phyloP scores from a whole-genome alignment of 2,329 filamentous ascomycete species.

The Penicillium sclerotiorum region DNA sequence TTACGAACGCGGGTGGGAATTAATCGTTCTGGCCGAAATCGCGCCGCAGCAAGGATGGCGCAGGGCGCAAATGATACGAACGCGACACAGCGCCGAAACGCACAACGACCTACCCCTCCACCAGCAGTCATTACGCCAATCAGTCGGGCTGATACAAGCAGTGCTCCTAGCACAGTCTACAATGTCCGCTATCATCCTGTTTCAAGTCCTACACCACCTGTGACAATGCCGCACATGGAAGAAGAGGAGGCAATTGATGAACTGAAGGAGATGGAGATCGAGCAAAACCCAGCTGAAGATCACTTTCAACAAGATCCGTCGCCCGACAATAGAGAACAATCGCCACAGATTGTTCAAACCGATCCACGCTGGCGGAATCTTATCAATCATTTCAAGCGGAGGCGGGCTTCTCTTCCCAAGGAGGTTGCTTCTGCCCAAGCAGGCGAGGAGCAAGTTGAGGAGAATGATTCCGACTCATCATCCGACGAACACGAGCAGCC shows the following conservation, averaged over 20 bases:
- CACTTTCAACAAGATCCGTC: constrained; percentile 19
- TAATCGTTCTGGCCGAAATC: constrained; percentile 26
- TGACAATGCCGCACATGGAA: constrained; percentile 37
- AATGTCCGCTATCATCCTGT: constrained; percentile 63
- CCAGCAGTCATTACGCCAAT: constrained; percentile 58
- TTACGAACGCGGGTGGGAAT: constrained; percentile 38
- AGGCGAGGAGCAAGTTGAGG: constrained; percentile 40
- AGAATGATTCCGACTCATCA: constrained; percentile 32
- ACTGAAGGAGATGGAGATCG: constrained; percentile 29
- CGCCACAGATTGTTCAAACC: constrained; percentile 32
- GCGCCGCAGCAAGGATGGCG: constrained; percentile 6
- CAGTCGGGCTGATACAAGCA: constrained; percentile 63
- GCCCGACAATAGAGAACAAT: constrained; percentile 31
- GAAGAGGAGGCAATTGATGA: constrained; percentile 33
- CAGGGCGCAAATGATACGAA: constrained; percentile 18
- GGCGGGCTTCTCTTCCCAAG: constrained; percentile 60
- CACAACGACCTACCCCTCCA: constrained; percentile 43
- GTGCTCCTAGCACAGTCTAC: constrained; percentile 66
- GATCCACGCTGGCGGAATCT: constrained; percentile 53
- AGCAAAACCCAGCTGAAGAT: constrained; percentile 12
- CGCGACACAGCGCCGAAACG: constrained; percentile 16
- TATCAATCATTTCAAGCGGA: constrained; percentile 61
- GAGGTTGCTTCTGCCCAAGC: constrained; percentile 62
- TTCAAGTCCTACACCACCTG: constrained; percentile 49
- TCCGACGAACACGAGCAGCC: constrained; percentile 48